Conservation (phyloP, 2,329 filamentous ascomycete genomes). For the Lecanosticta acicola region DNA sequence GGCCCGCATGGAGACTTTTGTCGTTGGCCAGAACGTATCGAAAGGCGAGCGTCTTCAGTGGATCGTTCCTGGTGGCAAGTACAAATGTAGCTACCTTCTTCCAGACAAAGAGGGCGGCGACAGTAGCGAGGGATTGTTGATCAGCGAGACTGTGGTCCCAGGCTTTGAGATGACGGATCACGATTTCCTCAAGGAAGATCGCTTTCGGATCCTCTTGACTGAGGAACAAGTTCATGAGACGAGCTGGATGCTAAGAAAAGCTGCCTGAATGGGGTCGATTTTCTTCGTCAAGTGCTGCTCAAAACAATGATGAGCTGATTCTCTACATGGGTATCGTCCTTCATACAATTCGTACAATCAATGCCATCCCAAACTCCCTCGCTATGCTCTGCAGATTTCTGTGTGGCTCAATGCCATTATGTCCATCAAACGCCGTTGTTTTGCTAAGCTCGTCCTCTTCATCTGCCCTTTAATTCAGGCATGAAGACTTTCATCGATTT, state of each 20-base stretch:
- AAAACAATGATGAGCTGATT: not conserved
- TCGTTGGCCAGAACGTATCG: constrained; percentile 55
- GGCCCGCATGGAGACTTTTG: constrained; percentile 56
- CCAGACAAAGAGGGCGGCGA: constrained; percentile 37
- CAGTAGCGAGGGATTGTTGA: constrained; percentile 51
- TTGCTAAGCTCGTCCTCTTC: not conserved
- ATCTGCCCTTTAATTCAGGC: not conserved
- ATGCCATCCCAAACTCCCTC: constrained; percentile 12
- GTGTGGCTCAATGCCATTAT: no score
- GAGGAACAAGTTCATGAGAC: constrained; percentile 47
- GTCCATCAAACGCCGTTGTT: not conserved
- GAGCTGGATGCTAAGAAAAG: constrained; percentile 37
- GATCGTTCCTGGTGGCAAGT: constrained; percentile 64
- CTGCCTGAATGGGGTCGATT: not conserved
- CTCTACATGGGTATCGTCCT: constrained; percentile 9
- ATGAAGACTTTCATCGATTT: no score
- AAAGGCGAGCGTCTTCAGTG: constrained; percentile 60
- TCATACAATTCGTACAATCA: constrained; percentile 11
- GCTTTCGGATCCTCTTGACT: constrained; percentile 49
- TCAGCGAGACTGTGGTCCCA: constrained; percentile 62
- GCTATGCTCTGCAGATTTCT: no score
- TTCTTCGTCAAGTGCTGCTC: not conserved
- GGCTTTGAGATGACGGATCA: constrained; percentile 64
- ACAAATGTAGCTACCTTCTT: constrained; percentile 59
- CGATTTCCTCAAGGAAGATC: constrained; percentile 55